Conservation (phyloP, 2,329 filamentous ascomycete genomes). For the Ascosphaera acerosa region DNA sequence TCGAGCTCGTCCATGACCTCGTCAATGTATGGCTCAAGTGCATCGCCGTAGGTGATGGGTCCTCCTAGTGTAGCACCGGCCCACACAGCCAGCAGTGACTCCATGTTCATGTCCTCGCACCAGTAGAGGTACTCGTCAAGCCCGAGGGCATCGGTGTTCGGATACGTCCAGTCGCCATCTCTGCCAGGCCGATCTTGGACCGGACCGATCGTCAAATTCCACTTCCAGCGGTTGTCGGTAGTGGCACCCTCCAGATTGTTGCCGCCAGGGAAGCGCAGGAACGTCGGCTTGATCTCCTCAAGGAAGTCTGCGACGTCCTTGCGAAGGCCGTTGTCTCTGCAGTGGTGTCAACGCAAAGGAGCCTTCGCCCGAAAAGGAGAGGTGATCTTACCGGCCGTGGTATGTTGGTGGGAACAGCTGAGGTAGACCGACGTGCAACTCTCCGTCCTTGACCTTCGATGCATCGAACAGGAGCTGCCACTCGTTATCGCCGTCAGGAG, state of each 20-base stretch:
- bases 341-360: too few species aligned
- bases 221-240: conserved; percentile 13
- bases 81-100: conserved; percentile 31
- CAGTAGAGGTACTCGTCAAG: conserved; percentile 36
- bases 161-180: conserved; percentile 30
- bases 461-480: conserved; percentile 30
- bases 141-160: conserved; percentile 36
- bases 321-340: conserved; percentile 29
- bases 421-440: conserved; percentile 32
- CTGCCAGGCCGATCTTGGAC: conserved; percentile 26
- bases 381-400: conserved; percentile 21
- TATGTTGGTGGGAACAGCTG: conserved; percentile 36
- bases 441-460: conserved; percentile 16
- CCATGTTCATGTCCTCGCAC: conserved; percentile 34
- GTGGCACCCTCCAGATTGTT: conserved; percentile 27
- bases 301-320: conserved; percentile 29
- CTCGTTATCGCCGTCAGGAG: conserved; percentile 24
- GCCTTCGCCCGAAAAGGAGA: too few species aligned
- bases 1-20: conserved; percentile 37
- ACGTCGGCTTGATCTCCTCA: conserved; percentile 27
- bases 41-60: conserved; percentile 21
- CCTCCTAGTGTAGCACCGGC: conserved; percentile 30
- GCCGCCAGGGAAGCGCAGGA: conserved; percentile 39
- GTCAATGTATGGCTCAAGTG: conserved; percentile 31
- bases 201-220: conserved; percentile 20